phyloP scores from a whole-genome alignment of 257 asterid genomes.

The Linaria vulgaris region DNA sequence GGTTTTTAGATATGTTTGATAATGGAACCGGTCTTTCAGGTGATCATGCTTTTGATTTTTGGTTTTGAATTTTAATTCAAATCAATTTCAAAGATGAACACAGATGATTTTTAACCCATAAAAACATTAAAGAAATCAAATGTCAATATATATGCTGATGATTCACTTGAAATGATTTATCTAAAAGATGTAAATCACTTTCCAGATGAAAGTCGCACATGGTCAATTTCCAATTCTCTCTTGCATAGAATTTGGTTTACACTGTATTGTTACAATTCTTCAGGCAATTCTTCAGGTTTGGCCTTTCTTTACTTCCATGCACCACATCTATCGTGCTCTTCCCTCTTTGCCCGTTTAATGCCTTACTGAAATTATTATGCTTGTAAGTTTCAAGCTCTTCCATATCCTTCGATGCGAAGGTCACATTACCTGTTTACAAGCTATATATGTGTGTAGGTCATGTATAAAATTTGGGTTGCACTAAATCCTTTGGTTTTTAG shows the following conservation, averaged over 20 bases:
- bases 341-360: conserved; percentile 6
- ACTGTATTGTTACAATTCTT: too few relatives aligned
- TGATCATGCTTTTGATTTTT: conserved; percentile 1
- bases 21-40: conserved; percentile 21
- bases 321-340: not conserved
- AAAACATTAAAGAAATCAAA: too few relatives aligned
- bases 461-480: conserved; percentile 4
- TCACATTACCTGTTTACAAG: conserved; percentile 11
- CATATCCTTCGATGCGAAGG: conserved; percentile 1
- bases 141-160: too few relatives aligned
- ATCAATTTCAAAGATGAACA: too few relatives aligned
- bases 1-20: conserved; percentile 12
- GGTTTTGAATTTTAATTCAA: conserved; percentile 27
- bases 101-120: too few relatives aligned
- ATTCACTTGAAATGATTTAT: too few relatives aligned
- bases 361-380: not conserved
- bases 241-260: too few relatives aligned
- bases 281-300: too few relatives aligned
- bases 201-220: not conserved
- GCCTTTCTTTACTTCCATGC: not conserved
- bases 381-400: not conserved
- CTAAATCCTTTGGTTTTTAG: conserved; percentile 2
- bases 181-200: not conserved
- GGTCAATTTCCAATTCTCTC: not conserved
- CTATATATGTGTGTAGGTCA: too few relatives aligned